Conservation (phyloP, 345 rosid species). For the Noccaea caerulescens region DNA sequence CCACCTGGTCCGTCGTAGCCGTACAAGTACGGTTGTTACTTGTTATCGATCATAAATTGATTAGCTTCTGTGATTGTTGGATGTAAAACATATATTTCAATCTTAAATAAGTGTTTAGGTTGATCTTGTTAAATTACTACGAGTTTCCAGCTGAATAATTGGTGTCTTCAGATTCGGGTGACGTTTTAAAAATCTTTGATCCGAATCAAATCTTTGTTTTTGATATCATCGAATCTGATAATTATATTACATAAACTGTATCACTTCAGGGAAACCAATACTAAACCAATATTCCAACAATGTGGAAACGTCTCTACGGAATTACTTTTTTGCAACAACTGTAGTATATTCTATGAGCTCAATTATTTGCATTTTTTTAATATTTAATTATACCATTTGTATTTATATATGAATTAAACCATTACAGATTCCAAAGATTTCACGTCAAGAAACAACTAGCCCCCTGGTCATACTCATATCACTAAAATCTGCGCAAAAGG, state of each 20-base stretch:
- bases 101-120: conserved; percentile 9
- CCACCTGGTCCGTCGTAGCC: conserved; percentile 28
- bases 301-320: too few relatives aligned
- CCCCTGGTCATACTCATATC: not conserved
- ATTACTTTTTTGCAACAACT: too few relatives aligned
- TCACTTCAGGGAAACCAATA: not conserved
- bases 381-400: not conserved
- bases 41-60: conserved; percentile 10
- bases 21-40: conserved; percentile 29
- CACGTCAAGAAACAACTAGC: conserved; percentile 11
- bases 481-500: not conserved
- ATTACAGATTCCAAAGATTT: not conserved
- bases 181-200: not conserved
- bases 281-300: too few relatives aligned
- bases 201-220: not conserved
- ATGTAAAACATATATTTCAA: not conserved
- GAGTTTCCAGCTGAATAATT: not conserved
- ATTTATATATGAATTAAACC: not conserved
- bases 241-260: not conserved
- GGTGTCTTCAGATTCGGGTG: not conserved
- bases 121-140: not conserved
- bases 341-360: not conserved
- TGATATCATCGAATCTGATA: too few relatives aligned
- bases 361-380: not conserved
- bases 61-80: conserved; percentile 27